These are phyloP conservation scores for Exophiala dermatitidis DNA, from an alignment of 2,329 filamentous ascomycete species.

Conservation along the genomic window DNA sequence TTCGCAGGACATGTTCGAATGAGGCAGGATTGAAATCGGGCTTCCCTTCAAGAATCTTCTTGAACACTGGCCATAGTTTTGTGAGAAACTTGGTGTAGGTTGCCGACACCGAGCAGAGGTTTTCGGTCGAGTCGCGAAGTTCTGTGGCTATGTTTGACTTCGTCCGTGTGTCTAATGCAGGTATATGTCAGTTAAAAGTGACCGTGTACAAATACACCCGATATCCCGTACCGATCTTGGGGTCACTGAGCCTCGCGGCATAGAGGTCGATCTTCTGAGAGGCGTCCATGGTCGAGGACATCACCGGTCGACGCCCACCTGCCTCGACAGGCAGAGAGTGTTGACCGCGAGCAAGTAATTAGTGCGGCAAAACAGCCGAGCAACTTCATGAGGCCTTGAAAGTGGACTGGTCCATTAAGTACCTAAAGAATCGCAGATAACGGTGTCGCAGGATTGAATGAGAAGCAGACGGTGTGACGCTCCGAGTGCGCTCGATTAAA, in stretches of 20 bases:
- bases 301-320: constrained; percentile 1
- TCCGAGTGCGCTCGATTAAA: neutral
- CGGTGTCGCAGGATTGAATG: neutral
- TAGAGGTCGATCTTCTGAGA: constrained; percentile 41
- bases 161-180: constrained; percentile 61
- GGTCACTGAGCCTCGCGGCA: constrained; percentile 43
- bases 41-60: constrained; percentile 73
- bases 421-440: neutral
- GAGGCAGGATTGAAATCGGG: constrained; percentile 89
- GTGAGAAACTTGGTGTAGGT: constrained; percentile 76
- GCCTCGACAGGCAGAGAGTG: neutral
- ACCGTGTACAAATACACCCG: constrained; percentile 3
- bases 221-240: constrained; percentile 40
- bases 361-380: constrained; percentile 9
- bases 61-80: constrained; percentile 82
- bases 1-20: constrained; percentile 86
- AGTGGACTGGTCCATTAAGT: constrained; percentile 7
- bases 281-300: constrained; percentile 23
- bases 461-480: neutral
- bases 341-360: neutral
- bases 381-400: constrained; percentile 15
- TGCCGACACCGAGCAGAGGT: constrained; percentile 66
- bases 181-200: constrained; percentile 1
- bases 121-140: constrained; percentile 82
- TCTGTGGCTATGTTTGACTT: constrained; percentile 78